Percentiles rank a stretch among this genome's conserved stretches.
Conservation (phyloP, 352 stramenopile genomes). For the Discostella stelligera region DNA sequence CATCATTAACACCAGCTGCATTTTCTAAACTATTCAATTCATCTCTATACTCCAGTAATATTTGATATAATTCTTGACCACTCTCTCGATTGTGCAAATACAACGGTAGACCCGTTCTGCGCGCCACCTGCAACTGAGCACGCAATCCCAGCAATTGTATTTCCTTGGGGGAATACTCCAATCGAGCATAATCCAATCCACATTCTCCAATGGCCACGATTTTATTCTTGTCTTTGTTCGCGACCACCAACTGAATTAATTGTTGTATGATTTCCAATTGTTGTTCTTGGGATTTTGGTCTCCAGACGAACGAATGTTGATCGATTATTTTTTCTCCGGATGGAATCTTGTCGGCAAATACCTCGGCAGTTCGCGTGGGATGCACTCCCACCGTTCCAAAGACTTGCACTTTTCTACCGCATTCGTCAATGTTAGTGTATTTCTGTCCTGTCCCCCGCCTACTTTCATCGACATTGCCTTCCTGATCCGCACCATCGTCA, state of each 20-base stretch:
- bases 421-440: conserved; percentile 41
- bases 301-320: conserved; percentile 1
- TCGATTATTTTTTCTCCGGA: conserved; percentile 8
- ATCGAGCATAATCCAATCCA: conserved; percentile 94
- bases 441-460: conserved; percentile 57
- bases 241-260: conserved; percentile 53
- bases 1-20: neutral
- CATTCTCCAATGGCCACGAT: conserved; percentile 95
- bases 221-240: conserved; percentile 55
- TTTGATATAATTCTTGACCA: conserved; percentile 86
- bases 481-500: no score
- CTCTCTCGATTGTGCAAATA: conserved; percentile 97
- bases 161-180: conserved; percentile 91
- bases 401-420: conserved; percentile 60
- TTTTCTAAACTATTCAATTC: neutral
- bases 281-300: conserved; percentile 34
- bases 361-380: conserved; percentile 91
- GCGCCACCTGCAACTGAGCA: conserved; percentile 89
- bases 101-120: conserved; percentile 85
- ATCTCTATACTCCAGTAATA: conserved; percentile 63
- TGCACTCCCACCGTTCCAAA: conserved; percentile 92
- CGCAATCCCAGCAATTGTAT: conserved; percentile 91
- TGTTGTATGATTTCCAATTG: conserved; percentile 54
- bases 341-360: conserved; percentile 66
- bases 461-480: neutral